Conservation (phyloP, 768 basidiomycete species). For the Termitomyces sp. region DNA sequence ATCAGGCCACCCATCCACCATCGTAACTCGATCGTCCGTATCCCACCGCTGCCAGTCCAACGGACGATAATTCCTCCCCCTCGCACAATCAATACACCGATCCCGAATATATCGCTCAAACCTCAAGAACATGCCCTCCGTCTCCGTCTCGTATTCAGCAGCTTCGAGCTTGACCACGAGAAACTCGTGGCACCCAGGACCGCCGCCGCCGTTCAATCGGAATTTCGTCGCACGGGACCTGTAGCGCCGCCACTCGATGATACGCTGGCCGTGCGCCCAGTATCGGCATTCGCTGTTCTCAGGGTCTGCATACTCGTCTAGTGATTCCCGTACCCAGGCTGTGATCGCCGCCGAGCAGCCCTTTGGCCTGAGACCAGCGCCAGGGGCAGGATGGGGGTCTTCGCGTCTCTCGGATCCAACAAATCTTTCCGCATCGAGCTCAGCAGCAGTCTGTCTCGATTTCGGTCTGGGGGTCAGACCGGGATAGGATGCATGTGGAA, state of each 20-base stretch:
- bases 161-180: background rate
- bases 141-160: too few relatives aligned
- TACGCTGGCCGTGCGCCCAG: background rate
- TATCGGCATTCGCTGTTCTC: background rate
- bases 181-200: background rate
- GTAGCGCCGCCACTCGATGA: conserved; percentile 5
- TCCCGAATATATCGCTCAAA: background rate
- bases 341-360: background rate
- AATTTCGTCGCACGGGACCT: background rate
- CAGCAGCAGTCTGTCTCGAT: background rate
- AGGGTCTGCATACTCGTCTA: background rate
- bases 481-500: background rate
- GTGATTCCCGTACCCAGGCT: background rate
- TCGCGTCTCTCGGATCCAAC: too few relatives aligned
- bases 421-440: too few relatives aligned
- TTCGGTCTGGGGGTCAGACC: background rate
- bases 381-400: too few relatives aligned
- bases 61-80: background rate
- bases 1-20: conserved; percentile 1
- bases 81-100: background rate
- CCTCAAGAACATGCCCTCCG: background rate
- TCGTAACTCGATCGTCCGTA: background rate
- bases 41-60: background rate
- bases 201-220: background rate
- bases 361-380: too few relatives aligned